Percentiles rank a stretch among this genome's conserved stretches.
phyloP scores from a whole-genome alignment of 1,284 basidiomycete genomes.

The Flammula alnicola region DNA sequence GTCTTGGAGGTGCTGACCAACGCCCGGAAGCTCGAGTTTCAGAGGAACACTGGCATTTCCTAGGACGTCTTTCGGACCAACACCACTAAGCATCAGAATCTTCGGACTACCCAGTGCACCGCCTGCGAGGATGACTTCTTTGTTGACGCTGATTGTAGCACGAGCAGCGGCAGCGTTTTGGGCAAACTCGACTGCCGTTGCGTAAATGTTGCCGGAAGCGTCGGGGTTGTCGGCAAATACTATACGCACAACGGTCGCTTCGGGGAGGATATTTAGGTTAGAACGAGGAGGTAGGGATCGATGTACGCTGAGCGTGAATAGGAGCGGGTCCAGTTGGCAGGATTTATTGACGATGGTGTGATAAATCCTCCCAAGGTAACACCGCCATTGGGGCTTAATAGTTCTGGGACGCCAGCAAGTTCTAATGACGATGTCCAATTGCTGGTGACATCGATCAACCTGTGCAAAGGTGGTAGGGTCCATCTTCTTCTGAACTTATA shows the following conservation, averaged over 20 bases:
- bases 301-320: conserved; percentile 60
- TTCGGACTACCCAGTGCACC: conserved; percentile 71
- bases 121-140: conserved; percentile 65
- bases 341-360: conserved; percentile 38
- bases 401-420: conserved; percentile 29
- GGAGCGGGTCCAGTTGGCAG: conserved; percentile 40
- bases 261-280: conserved; percentile 39
- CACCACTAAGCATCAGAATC: conserved; percentile 72
- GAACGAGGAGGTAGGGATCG: conserved; percentile 43
- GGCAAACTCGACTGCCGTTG: conserved; percentile 26
- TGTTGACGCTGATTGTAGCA: conserved; percentile 46
- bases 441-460: conserved; percentile 32
- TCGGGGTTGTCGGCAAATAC: conserved; percentile 24
- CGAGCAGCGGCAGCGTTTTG: conserved; percentile 5
- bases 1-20: conserved; percentile 80
- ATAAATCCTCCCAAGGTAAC: conserved; percentile 38
- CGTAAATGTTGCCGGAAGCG: conserved; percentile 17
- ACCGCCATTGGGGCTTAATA: conserved; percentile 32
- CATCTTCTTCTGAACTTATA: conserved; percentile 33
- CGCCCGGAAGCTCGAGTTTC: conserved; percentile 63
- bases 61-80: conserved; percentile 67
- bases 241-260: conserved; percentile 37
- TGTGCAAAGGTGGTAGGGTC: conserved; percentile 13
- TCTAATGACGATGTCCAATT: conserved; percentile 37
- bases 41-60: conserved; percentile 52